Base-by-base conservation (phyloP, 2,329 filamentous ascomycete genomes). In the Boeremia lycopersici region DNA sequence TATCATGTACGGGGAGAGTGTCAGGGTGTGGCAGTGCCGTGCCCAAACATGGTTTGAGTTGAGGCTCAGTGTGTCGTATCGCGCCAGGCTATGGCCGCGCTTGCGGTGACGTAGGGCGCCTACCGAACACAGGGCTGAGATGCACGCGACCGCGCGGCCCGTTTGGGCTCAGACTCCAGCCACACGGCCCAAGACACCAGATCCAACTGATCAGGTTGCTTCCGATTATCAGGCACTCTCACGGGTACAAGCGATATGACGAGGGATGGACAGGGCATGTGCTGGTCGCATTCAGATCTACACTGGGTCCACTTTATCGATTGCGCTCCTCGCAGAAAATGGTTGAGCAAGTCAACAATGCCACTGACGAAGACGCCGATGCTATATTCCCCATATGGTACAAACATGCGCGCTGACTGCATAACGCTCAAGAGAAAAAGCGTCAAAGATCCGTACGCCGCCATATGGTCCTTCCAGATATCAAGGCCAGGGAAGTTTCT, bases 1-100 rank as follows among this genome's bases (percentile, higher is more conserved):
- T 45, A 50, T 12, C 45, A 48, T 49, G 28, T 84, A 74, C 78
- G 77, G 69, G 79, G 77, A 81, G 81, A 36, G 39, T 38, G 13
- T 40, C 48, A 51, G 38, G 26, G 50, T 49, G 48, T 55, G 42
- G 50, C 51, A 47, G 57, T 53, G 48, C 48, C 39, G 44, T 56
- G 34, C 34, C 34, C 40, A 56, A 43, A 44, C 46, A 57, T 55
- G 58, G 59, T 63, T 59, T 61, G 63, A 36, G 34, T 42, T 42
- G 40, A 44, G 59, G 54, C 56, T 61, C 53, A 53, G 59, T 57
- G 44, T 59, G 63, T 44, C 46, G 44, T 31, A 31, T 42, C 28
- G 40, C 40, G 40, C 40, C 28, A 54, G 61, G 53, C 53, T 58
- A 57, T 60, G 60, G 57, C 62, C 57, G 64, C 61, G 65, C 63